A percentile compares a stretch with the other conserved stretches of the same genome.
phyloP scores from a whole-genome alignment of 306 rosid species.

The Acacia acuminata region DNA sequence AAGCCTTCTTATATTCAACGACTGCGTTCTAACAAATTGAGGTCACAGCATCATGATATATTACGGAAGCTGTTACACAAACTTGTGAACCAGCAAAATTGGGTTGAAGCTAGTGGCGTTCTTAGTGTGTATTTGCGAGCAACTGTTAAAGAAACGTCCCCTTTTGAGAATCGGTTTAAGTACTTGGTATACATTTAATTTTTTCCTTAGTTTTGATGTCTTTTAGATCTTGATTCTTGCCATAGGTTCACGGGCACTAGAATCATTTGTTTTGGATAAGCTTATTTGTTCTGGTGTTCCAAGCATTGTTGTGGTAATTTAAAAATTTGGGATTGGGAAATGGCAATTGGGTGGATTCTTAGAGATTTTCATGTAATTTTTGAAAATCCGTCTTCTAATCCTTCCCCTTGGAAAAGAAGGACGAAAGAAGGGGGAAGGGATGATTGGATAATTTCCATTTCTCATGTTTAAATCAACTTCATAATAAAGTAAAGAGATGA shows the following conservation, averaged over 20 bases:
- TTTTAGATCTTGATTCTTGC: not conserved
- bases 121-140: slow-evolving; percentile 57
- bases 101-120: slow-evolving; percentile 71
- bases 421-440: not conserved
- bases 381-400: not conserved
- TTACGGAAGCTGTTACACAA: slow-evolving; percentile 43
- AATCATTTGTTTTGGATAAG: not conserved
- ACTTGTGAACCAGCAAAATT: slow-evolving; percentile 51
- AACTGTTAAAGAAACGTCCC: slow-evolving; percentile 47
- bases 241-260: not conserved
- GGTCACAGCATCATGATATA: slow-evolving; percentile 49
- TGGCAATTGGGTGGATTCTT: not conserved
- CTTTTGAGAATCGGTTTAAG: slow-evolving; percentile 36
- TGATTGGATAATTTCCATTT: not conserved
- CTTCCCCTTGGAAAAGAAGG: not conserved
- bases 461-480: not conserved
- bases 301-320: not conserved
- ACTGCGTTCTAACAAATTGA: slow-evolving; percentile 41
- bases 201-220: not conserved
- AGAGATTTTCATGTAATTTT: not conserved
- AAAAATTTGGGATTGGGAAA: not conserved
- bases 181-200: not conserved
- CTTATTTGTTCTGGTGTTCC: not conserved
- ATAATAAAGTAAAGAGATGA: not conserved
- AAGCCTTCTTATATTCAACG: slow-evolving; percentile 56